These are phyloP conservation scores for Chenopodium suecicum DNA, from an alignment of 148 eudicot species.

Conservation along the genomic window DNA sequence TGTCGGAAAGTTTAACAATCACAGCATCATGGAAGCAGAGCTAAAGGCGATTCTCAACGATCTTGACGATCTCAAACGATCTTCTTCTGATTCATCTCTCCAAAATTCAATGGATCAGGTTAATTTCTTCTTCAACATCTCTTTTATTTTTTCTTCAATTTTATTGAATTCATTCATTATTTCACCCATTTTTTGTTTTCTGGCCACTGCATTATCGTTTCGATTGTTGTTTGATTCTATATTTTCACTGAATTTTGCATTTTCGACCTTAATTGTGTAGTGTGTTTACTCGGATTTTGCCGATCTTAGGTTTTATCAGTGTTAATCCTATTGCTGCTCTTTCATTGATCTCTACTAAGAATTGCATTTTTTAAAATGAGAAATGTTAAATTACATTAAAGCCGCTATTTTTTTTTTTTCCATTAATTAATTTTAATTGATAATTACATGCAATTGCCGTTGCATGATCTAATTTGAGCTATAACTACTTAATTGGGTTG, in stretches of 20 bases:
- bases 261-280: background rate
- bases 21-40: constrained; percentile 55
- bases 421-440: too few relatives aligned
- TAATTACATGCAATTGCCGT: background rate
- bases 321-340: background rate
- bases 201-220: background rate
- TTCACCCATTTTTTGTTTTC: background rate
- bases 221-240: background rate
- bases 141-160: background rate
- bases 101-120: constrained; percentile 56
- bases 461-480: background rate
- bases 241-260: background rate
- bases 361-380: too few relatives aligned
- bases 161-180: background rate
- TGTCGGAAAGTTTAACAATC: background rate
- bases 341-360: too few relatives aligned
- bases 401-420: too few relatives aligned
- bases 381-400: too few relatives aligned
- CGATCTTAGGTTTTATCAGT: background rate
- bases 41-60: constrained; percentile 46
- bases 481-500: background rate
- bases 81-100: constrained; percentile 51
- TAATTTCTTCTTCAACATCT: background rate
- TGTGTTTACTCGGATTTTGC: background rate
- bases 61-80: constrained; percentile 51